A percentile compares a stretch with the other conserved stretches of the same genome.
Evolutionary conservation across 2,329 filamentous ascomycete genomes (phyloP).

Genomic region (Neopestalotiopsis sp.): DNA sequence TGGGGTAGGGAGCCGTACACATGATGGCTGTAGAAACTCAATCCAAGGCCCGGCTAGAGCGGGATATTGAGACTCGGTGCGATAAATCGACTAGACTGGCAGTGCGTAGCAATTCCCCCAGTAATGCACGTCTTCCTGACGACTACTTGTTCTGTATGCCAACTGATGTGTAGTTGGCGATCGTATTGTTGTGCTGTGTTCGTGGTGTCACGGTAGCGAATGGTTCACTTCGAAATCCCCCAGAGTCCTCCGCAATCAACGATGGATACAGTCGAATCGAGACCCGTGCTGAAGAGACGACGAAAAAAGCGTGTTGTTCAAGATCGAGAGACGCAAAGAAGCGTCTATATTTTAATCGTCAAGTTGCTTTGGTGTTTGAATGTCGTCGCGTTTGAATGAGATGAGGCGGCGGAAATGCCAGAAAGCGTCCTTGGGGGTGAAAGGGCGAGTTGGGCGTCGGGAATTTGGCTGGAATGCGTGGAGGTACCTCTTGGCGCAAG

Average conservation of each 20-base stretch:
- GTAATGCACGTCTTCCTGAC: not conserved
- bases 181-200: not conserved
- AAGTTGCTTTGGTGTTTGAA: not conserved
- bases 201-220: not conserved
- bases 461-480: slow-evolving; percentile 2
- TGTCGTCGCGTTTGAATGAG: not conserved
- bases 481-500: slow-evolving; percentile 3
- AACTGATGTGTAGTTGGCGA: not conserved
- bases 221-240: not conserved
- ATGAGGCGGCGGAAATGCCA: slow-evolving; percentile 6
- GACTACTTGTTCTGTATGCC: not conserved
- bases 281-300: not conserved
- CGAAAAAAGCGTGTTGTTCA: not conserved
- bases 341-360: not conserved
- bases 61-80: not conserved
- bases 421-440: not conserved
- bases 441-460: not conserved
- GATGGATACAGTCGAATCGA: not conserved
- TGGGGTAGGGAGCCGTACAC: slow-evolving; percentile 12
- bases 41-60: not conserved
- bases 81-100: not conserved
- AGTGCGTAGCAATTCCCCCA: not conserved
- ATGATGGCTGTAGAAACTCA: not conserved
- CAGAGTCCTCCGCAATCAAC: not conserved
- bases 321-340: not conserved